phyloP scores from a whole-genome alignment of 2,329 filamentous ascomycete species.

The Cladobotryum mycophilum region DNA sequence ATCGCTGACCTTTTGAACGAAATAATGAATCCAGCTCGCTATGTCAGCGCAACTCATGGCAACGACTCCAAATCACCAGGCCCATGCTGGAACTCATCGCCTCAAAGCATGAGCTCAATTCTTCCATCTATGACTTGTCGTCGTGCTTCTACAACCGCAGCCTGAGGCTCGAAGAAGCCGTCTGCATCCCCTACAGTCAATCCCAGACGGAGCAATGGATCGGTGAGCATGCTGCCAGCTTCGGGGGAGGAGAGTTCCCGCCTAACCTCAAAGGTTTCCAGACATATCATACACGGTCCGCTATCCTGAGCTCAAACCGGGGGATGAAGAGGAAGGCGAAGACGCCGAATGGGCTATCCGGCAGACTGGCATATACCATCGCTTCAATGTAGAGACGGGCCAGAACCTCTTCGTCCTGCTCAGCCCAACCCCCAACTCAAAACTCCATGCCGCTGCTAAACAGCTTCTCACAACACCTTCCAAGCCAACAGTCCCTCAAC shows the following conservation, averaged over 20 bases:
- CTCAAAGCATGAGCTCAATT: slow-evolving; percentile 16
- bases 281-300: slow-evolving; percentile 22
- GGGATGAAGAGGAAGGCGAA: slow-evolving; percentile 6
- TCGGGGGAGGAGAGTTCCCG: not conserved
- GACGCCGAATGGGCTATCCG: slow-evolving; percentile 19
- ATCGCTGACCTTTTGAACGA: not conserved
- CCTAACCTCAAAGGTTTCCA: slow-evolving; percentile 3
- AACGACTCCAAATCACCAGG: slow-evolving; percentile 19
- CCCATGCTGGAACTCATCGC: slow-evolving; percentile 20
- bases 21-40: slow-evolving; percentile 22
- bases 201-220: slow-evolving; percentile 13
- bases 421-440: slow-evolving; percentile 20
- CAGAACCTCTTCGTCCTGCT: slow-evolving; percentile 20
- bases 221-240: slow-evolving; percentile 11
- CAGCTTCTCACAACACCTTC: slow-evolving; percentile 8
- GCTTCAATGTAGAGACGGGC: slow-evolving; percentile 16
- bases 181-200: slow-evolving; percentile 19
- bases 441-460: slow-evolving; percentile 14
- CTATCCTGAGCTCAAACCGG: slow-evolving; percentile 23
- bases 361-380: slow-evolving; percentile 23
- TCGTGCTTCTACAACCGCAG: slow-evolving; percentile 24
- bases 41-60: slow-evolving; percentile 25
- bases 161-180: slow-evolving; percentile 20
- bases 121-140: slow-evolving; percentile 20
- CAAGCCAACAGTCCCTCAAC: not conserved